Base-by-base conservation (phyloP, 2,329 filamentous ascomycete species). In the Emericellopsis atlantica region DNA sequence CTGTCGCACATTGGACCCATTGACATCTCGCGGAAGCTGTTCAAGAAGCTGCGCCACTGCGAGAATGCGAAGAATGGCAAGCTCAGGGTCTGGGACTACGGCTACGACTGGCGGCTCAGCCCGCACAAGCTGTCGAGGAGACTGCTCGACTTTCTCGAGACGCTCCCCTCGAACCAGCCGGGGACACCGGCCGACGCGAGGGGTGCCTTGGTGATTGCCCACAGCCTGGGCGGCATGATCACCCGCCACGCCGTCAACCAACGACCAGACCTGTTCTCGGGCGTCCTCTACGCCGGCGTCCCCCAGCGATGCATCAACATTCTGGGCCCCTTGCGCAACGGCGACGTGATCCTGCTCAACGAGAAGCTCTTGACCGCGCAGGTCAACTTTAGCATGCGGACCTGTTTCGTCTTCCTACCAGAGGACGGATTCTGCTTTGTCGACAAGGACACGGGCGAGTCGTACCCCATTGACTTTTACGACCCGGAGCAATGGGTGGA, bases 61-160 rank as follows among this genome's bases (percentile, higher is more conserved):
- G 78, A 86, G 11, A 93, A 93, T 51, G 78, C 76, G 2, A 72
- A 74, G 40, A 70, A 66, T 4, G 86, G 85, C 7, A 81, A 74
- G 46, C 64, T 95, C 6, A 72, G 87, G 37, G 74, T 95, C 1
- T 88, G 88, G 67, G 82, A 95, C 51, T 96, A 90, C 54, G 88
- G 89, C 15, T 96, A 95, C 52, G 90, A 96, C 60, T 96, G 90
- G 90, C 74, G 90, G 14, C 65, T 95, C 32, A 92, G 85, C 47
- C 90, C 90, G 1, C 74, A 81, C 52, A 65, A 87, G 1, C 70
- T 92, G 0, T 88, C 84, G 4, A 67, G 70, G 36, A 76, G 76
- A 45, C 65, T 96, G n/a, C 75, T 81, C 31, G 62, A 72, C 15
- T 95, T 85, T 51, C 65, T 96, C 12, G 76, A 84, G 53, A 68